Evolutionary conservation across 345 rosid species (phyloP).

Genomic region (Eucalyptus urophylla): DNA sequence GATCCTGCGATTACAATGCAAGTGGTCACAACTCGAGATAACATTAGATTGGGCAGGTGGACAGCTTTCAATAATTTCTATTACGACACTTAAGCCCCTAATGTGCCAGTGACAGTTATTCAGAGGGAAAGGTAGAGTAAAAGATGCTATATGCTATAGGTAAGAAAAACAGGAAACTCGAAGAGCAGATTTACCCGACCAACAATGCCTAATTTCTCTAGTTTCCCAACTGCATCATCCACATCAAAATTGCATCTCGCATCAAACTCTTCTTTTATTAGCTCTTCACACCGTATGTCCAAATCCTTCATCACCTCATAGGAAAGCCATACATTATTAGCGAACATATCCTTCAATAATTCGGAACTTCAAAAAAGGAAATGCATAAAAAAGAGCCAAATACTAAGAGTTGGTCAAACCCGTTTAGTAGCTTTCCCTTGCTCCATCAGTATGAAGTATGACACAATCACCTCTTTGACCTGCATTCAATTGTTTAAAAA

Average conservation of each 20-base stretch:
- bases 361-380: background rate
- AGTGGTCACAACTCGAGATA: background rate
- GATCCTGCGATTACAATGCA: slow-evolving; percentile 28
- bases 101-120: background rate
- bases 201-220: slow-evolving; percentile 75
- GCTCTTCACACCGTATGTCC: slow-evolving; percentile 74
- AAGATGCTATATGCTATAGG: background rate
- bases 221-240: slow-evolving; percentile 84
- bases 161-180: background rate
- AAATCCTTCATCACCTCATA: slow-evolving; percentile 44
- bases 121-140: background rate
- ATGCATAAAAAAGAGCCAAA: background rate
- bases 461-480: slow-evolving; percentile 92
- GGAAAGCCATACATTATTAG: background rate
- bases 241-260: slow-evolving; percentile 84
- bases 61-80: background rate
- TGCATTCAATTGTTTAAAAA: slow-evolving; percentile 4
- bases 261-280: slow-evolving; percentile 65
- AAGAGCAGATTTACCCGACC: slow-evolving; percentile 32
- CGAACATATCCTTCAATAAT: background rate
- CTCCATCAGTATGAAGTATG: slow-evolving; percentile 87
- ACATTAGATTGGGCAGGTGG: background rate
- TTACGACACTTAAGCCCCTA: background rate
- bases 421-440: slow-evolving; percentile 87
- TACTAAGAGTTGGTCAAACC: slow-evolving; percentile 14